Conservation (phyloP, 2,329 filamentous ascomycete species). For the Leptographium procerum region DNA sequence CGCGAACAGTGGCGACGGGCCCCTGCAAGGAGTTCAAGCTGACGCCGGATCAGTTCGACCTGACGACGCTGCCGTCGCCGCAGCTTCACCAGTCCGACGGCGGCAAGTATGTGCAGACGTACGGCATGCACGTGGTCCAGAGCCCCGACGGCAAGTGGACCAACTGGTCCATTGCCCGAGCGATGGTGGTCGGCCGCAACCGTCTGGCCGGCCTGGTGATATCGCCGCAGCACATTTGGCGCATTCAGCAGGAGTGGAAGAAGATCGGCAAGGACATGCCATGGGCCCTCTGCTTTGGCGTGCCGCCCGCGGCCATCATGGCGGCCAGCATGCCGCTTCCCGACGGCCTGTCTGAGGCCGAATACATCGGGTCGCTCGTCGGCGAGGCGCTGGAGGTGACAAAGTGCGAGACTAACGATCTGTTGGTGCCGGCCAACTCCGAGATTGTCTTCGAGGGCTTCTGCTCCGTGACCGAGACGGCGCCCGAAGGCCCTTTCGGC, state of each 20-base stretch:
- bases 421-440: constrained; percentile 34
- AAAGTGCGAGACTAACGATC: constrained; percentile 39
- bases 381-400: constrained; percentile 33
- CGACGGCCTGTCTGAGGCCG: constrained; percentile 33
- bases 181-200: constrained; percentile 33
- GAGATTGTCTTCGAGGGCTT: constrained; percentile 42
- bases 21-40: constrained; percentile 31
- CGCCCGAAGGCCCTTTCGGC: constrained; percentile 36
- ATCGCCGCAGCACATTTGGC: constrained; percentile 32
- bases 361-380: constrained; percentile 34
- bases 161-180: constrained; percentile 32
- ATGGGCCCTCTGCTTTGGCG: constrained; percentile 35
- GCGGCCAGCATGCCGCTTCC: constrained; percentile 37
- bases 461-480: constrained; percentile 30
- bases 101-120: constrained; percentile 38
- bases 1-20: constrained; percentile 22
- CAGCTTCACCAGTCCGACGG: constrained; percentile 32
- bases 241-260: constrained; percentile 35
- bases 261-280: constrained; percentile 32
- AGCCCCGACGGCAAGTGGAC: constrained; percentile 34
- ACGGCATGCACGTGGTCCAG: constrained; percentile 35
- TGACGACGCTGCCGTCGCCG: constrained; percentile 29
- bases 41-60: constrained; percentile 27
- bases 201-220: constrained; percentile 30
- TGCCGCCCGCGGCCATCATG: constrained; percentile 37